Evolutionary conservation across 2,329 filamentous ascomycete genomes (phyloP).

Genomic region (Alternaria alternata): DNA sequence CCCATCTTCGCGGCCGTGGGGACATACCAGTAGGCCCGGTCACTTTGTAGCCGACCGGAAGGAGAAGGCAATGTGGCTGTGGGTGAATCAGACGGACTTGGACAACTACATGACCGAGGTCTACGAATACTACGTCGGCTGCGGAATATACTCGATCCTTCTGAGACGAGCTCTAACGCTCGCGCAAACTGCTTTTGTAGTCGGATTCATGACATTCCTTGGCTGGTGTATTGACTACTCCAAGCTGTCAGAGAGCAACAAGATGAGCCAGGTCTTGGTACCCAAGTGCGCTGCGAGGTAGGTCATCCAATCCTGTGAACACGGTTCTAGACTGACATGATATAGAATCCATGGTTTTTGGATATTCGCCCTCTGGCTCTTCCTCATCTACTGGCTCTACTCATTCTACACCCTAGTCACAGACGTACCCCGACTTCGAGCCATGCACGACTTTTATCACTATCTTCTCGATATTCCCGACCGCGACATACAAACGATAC

Average conservation of each 20-base stretch:
- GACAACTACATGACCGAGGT: conserved; percentile 87
- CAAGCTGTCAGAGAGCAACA: conserved; percentile 72
- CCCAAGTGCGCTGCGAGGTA: conserved; percentile 72
- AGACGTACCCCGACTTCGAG: conserved; percentile 74
- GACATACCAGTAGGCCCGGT: conserved; percentile 30
- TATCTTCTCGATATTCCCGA: conserved; percentile 84
- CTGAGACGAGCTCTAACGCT: conserved; percentile 76
- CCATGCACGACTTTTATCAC: conserved; percentile 86
- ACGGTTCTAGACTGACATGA: background rate
- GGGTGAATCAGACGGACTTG: conserved; percentile 89
- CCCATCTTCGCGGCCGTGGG: conserved; percentile 33
- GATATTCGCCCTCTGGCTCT: conserved; percentile 83
- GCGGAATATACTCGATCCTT: conserved; percentile 85
- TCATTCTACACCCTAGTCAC: conserved; percentile 77
- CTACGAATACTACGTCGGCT: conserved; percentile 84
- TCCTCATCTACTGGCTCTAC: conserved; percentile 84
- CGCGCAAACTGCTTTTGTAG: conserved; percentile 82
- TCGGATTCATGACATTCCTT: conserved; percentile 82
- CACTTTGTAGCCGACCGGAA: conserved; percentile 62
- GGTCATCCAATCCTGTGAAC: conserved; percentile 1
- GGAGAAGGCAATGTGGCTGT: conserved; percentile 88
- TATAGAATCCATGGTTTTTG: conserved; percentile 75
- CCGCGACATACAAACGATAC: conserved; percentile 90
- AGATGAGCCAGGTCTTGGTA: conserved; percentile 68
- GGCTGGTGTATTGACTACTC: conserved; percentile 86